These are phyloP conservation scores for Fusarium beomiforme DNA, from an alignment of 2,329 filamentous ascomycete species.

Conservation along the genomic window DNA sequence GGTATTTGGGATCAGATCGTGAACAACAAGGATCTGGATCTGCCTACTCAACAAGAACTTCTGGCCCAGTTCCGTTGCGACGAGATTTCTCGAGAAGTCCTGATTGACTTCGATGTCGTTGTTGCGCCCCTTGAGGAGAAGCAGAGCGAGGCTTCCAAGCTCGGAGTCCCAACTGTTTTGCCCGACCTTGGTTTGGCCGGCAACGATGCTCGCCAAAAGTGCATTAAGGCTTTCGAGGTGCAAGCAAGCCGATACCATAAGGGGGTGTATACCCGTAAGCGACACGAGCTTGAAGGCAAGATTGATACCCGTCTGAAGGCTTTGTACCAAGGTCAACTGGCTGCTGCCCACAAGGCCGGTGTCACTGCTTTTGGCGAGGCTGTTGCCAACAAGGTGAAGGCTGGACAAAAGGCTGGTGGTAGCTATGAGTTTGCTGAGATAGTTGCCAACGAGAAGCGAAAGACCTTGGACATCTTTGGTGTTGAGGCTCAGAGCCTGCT, in stretches of 20 bases:
- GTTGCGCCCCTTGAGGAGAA: conserved; percentile 86
- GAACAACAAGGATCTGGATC: conserved; percentile 96
- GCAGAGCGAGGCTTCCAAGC: conserved; percentile 77
- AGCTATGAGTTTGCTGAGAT: conserved; percentile 96
- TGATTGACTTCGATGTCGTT: conserved; percentile 83
- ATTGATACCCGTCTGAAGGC: conserved; percentile 88
- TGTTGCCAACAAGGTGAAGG: conserved; percentile 87
- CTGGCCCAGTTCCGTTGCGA: conserved; percentile 97
- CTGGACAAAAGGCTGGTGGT: conserved; percentile 89
- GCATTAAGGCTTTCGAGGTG: conserved; percentile 84
- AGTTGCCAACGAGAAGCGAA: conserved; percentile 82
- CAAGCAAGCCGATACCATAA: conserved; percentile 97
- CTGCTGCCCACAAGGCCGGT: conserved; percentile 88
- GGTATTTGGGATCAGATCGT: conserved; percentile 99
- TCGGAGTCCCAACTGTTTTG: conserved; percentile 79
- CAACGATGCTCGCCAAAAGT: conserved; percentile 74
- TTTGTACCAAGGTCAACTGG: conserved; percentile 88
- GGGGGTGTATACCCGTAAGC: conserved; percentile 89
- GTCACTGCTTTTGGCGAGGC: conserved; percentile 87
- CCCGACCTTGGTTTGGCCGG: conserved; percentile 79
- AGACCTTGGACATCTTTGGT: conserved; percentile 79
- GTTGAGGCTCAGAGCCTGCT: conserved; percentile 77
- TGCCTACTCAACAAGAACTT: conserved; percentile 96
- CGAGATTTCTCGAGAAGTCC: conserved; percentile 91
- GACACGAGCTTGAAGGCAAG: conserved; percentile 84